Evolutionary conservation across 2,329 filamentous ascomycete genomes (phyloP), one percentile per base, ranked within the genome.

Genomic region (Pseudogymnoascus sp.): DNA sequence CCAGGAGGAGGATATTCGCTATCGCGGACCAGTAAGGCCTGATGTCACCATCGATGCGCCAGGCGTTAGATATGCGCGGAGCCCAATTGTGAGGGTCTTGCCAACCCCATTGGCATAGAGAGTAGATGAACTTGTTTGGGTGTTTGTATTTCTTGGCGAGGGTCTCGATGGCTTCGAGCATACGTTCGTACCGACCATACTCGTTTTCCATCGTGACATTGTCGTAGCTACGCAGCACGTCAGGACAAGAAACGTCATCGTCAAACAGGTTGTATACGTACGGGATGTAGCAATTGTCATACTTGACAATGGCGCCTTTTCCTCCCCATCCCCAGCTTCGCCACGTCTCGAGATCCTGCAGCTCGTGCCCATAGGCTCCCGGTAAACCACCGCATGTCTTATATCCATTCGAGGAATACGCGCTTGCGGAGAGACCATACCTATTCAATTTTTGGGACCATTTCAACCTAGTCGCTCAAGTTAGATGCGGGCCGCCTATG

Each of bases 101-200:
- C 57, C 75, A 71, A 14, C 77, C 77, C 78, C 78, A 81, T 58
- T 79, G 66, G 61, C 70, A 71, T 18, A 71, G 61, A 2, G 66
- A 65, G 63, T 64, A 71, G 28, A 70, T 65, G 16, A 70, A 68
- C 12, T 54, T 54, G 5, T 33, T 54, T 0, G 43, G 43, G 1
- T 64, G 63, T 9, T 60, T 63, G 18, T 61, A 43, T 25, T 63
- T 47, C 2, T 36, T 58, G 6, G 57, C 37, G 11, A 39, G 33
- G 6, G 43, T 54, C n/a, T 54, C 59, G 25, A 60, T 63, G 43
- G 65, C 62, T 8, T 64, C 58, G 4, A 65, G 62, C 70, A 72
- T 72, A 22, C 68, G 66, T 38, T 59, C 59, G 58, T 67, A 71
- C 8, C 68, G 65, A 4, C 68, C 69, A 54, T 67, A 64, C 60